A percentile compares a stretch with the other conserved stretches of the same genome.
These are phyloP conservation scores for Phytophthora cryptogea DNA, from an alignment of 352 stramenopile genomes.

Conservation along the genomic window DNA sequence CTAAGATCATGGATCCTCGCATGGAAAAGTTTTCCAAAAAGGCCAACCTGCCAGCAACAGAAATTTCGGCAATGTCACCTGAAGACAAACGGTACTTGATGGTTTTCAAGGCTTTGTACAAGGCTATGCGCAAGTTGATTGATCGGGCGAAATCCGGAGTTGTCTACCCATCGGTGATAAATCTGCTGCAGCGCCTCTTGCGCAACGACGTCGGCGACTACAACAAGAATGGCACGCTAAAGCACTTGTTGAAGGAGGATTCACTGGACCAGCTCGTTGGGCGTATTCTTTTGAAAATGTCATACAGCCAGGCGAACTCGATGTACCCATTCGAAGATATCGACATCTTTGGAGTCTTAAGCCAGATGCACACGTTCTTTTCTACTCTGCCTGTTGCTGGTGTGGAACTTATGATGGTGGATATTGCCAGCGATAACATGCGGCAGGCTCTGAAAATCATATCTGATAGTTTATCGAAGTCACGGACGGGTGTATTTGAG, in stretches of 20 bases:
- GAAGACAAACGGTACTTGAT: slow-evolving; percentile 68
- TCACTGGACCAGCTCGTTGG: slow-evolving; percentile 81
- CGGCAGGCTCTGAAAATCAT: slow-evolving; percentile 71
- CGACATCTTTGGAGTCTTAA: slow-evolving; percentile 82
- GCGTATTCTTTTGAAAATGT: slow-evolving; percentile 71
- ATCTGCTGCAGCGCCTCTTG: slow-evolving; percentile 79
- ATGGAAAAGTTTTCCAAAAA: slow-evolving; percentile 62
- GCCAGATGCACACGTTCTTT: slow-evolving; percentile 90
- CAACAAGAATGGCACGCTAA: slow-evolving; percentile 67
- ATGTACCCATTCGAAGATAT: slow-evolving; percentile 77
- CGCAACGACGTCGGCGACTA: slow-evolving; percentile 83
- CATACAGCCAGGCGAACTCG: slow-evolving; percentile 54
- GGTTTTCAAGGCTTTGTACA: slow-evolving; percentile 75
- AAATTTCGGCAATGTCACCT: slow-evolving; percentile 43
- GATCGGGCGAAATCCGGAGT: slow-evolving; percentile 67
- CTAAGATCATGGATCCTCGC: slow-evolving; percentile 73
- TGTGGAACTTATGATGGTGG: slow-evolving; percentile 60
- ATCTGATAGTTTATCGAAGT: slow-evolving; percentile 60
- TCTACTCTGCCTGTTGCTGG: slow-evolving; percentile 58
- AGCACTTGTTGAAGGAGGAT: slow-evolving; percentile 77
- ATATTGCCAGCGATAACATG: slow-evolving; percentile 83
- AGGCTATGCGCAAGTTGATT: slow-evolving; percentile 58
- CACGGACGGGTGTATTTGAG: slow-evolving; percentile 56
- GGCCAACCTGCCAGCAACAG: slow-evolving; percentile 42
- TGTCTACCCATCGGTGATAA: slow-evolving; percentile 80